Percentiles rank a stretch among this genome's conserved stretches.
phyloP scores from a whole-genome alignment of 1,284 basidiomycete species.

The Schizophyllum commune region DNA sequence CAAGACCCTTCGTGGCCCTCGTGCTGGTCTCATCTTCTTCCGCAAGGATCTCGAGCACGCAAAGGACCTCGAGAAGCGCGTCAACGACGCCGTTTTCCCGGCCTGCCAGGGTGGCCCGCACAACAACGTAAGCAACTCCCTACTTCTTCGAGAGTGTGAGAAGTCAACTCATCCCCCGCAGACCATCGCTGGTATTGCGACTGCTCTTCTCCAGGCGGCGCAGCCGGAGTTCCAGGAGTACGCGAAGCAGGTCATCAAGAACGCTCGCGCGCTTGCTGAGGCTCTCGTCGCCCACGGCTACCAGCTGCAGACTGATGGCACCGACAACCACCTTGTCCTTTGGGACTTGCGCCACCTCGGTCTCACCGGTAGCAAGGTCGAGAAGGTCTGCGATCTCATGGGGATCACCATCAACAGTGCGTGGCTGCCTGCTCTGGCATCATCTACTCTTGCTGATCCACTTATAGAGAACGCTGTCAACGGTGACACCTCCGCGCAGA shows the following conservation, averaged over 20 bases:
- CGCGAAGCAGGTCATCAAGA: conserved; percentile 91
- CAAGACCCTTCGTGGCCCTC: conserved; percentile 98
- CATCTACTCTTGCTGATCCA: background rate
- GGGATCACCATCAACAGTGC: conserved; percentile 93
- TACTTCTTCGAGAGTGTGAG: background rate
- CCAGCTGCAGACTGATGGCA: conserved; percentile 95
- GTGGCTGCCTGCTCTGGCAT: conserved; percentile 21
- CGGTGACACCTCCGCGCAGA: conserved; percentile 91
- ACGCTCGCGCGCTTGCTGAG: conserved; percentile 71
- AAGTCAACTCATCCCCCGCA: conserved; percentile 20
- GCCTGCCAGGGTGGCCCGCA: conserved; percentile 99
- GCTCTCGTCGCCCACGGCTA: conserved; percentile 76
- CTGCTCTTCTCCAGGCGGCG: conserved; percentile 89
- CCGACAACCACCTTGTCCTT: conserved; percentile 96
- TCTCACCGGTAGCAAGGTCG: conserved; percentile 95
- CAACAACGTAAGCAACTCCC: conserved; percentile 76
- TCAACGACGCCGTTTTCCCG: conserved; percentile 99
- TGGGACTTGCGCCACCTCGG: conserved; percentile 97
- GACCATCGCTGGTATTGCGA: conserved; percentile 95
- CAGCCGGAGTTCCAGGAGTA: conserved; percentile 91
- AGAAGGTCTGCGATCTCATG: conserved; percentile 93
- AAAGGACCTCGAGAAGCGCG: conserved; percentile 86
- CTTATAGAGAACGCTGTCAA: conserved; percentile 88
- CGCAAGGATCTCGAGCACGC: conserved; percentile 82
- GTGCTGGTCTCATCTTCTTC: conserved; percentile 99